phyloP scores from a whole-genome alignment of 78 protist genomes.

The Pelomyxa schiedti region DNA sequence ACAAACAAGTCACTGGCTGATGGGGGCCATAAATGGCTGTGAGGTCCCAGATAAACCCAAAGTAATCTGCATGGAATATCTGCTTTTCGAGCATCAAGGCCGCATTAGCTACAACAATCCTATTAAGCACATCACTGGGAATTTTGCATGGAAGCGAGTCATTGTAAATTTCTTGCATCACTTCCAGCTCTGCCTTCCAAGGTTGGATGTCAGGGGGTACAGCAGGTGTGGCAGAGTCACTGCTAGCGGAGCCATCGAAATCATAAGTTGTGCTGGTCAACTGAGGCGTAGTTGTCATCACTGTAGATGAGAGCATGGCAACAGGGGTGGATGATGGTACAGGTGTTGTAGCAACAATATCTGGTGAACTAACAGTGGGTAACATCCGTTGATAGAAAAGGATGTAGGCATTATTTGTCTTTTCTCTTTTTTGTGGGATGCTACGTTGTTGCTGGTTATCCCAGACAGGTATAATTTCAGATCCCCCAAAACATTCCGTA shows the following conservation, averaged over 20 bases:
- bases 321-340: neutral
- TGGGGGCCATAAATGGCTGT: too few relatives aligned
- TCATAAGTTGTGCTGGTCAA: too few relatives aligned
- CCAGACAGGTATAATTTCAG: too few relatives aligned
- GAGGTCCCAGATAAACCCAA: neutral
- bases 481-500: slow-evolving; percentile 66
- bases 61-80: neutral
- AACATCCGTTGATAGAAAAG: slow-evolving; percentile 50
- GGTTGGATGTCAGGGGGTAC: neutral
- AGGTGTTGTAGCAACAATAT: too few relatives aligned
- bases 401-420: slow-evolving; percentile 76
- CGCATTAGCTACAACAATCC: neutral
- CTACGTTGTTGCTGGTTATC: too few relatives aligned
- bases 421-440: too few relatives aligned
- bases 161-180: neutral
- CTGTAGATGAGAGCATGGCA: too few relatives aligned
- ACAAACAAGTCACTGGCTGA: too few relatives aligned
- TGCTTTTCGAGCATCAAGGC: neutral
- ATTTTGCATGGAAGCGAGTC: neutral
- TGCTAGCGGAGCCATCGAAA: too few relatives aligned
- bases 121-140: neutral
- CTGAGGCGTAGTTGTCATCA: too few relatives aligned
- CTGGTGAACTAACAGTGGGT: too few relatives aligned
- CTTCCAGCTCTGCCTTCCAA: too few relatives aligned
- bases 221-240: neutral